These are phyloP conservation scores for Boletellus sp. DNA, from an alignment of 768 basidiomycete genomes.

Conservation along the genomic window DNA sequence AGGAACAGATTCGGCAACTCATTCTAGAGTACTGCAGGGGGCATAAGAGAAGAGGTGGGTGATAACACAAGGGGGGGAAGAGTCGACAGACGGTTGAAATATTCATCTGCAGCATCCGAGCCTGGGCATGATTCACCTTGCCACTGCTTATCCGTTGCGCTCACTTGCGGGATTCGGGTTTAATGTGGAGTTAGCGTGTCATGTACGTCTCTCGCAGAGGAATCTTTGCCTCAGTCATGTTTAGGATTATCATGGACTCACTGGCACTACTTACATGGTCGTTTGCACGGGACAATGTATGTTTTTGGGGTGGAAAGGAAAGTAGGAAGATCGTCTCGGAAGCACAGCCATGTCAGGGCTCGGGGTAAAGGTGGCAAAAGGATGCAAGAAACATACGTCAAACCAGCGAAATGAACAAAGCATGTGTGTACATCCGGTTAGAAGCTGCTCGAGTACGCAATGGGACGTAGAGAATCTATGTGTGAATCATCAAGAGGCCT, in stretches of 20 bases:
- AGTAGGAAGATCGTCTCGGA: background rate
- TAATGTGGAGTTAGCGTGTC: background rate
- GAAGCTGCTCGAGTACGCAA: too few relatives aligned
- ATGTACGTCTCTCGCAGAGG: background rate
- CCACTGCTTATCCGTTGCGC: slow-evolving; percentile 6
- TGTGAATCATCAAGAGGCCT: background rate
- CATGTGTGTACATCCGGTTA: background rate
- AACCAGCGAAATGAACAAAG: background rate
- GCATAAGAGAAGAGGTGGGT: slow-evolving; percentile 13
- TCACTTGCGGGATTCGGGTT: background rate
- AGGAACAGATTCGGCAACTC: slow-evolving; percentile 10
- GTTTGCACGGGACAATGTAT: background rate
- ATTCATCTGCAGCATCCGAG: slow-evolving; percentile 3
- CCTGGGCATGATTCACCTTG: background rate
- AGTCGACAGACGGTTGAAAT: background rate
- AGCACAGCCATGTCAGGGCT: background rate
- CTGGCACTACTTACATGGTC: background rate
- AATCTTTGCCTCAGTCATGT: background rate
- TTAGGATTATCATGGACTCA: background rate
- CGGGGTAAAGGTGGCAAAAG: background rate
- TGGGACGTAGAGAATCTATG: background rate
- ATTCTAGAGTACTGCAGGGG: slow-evolving; percentile 14
- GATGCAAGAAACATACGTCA: background rate
- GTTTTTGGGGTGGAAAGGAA: background rate
- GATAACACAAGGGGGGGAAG: background rate